Percentiles rank a stretch among this genome's conserved stretches.
Evolutionary conservation across 2,329 filamentous ascomycete genomes (phyloP).

Genomic region (Fusarium coicis): DNA sequence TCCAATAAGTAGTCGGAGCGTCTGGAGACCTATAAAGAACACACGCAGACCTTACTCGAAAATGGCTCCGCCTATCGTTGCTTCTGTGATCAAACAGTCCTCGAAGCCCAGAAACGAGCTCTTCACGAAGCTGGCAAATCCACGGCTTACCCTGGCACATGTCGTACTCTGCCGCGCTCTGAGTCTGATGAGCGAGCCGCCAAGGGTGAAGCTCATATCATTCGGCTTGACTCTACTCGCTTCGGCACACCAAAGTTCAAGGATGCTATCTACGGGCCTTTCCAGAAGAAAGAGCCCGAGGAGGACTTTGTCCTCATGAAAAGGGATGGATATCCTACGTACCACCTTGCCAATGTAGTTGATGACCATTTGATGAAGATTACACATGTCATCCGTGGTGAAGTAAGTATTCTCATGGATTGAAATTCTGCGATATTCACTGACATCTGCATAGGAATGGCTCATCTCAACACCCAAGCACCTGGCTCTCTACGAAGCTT

Average conservation of each 20-base stretch:
- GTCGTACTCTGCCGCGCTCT: constrained; percentile 70
- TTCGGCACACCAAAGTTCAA: constrained; percentile 70
- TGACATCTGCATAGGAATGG: constrained; percentile 75
- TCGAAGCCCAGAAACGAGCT: constrained; percentile 73
- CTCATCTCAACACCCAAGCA: constrained; percentile 89
- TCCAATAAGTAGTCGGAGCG: constrained; percentile 75
- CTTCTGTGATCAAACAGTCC: constrained; percentile 82
- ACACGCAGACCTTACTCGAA: constrained; percentile 76
- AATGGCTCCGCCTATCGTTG: constrained; percentile 87
- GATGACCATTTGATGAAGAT: constrained; percentile 97
- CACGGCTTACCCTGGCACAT: constrained; percentile 70
- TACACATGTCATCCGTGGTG: constrained; percentile 92
- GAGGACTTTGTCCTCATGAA: constrained; percentile 94
- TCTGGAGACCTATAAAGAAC: constrained; percentile 74
- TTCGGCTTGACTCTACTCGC: constrained; percentile 75
- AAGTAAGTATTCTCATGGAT: constrained; percentile 58
- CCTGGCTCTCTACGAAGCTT: constrained; percentile 77
- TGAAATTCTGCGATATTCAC: not conserved
- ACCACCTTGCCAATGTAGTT: constrained; percentile 96
- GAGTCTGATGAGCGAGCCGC: constrained; percentile 78
- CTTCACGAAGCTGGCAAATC: constrained; percentile 63
- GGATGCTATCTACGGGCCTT: constrained; percentile 83
- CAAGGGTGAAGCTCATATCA: constrained; percentile 76
- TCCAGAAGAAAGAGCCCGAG: constrained; percentile 64
- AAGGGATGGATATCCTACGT: constrained; percentile 91